Evolutionary conservation across 768 basidiomycete species (phyloP), one percentile per base, ranked within the genome.

Genomic region (Cystobasidium ongulense): DNA sequence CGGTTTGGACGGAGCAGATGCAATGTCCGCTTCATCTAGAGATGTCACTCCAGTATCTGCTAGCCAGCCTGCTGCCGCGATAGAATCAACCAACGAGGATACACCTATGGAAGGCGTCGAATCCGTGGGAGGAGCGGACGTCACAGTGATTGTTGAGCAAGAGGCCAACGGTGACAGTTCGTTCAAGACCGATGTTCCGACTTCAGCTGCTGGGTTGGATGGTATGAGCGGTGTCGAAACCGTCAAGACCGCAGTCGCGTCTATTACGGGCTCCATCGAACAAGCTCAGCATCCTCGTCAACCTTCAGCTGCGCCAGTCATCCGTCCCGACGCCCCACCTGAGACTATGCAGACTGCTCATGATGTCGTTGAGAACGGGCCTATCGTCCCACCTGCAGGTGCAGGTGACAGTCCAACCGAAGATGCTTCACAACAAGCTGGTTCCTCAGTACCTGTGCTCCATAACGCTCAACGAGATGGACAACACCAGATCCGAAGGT

Each of bases 1-100:
- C 39, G 76, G 87, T 85, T 77, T 82, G 82, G 53, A 80, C 79
- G 11, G 80, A 79, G 46, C 46, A 17, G 66, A 75, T 23, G 29
- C n/a, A 7, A 75, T 76, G 64, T 81, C 13, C 77, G 81, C 43
- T 82, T 80, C 67, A 43, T 72, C 70, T 21, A 25, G 67, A 3
- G 57, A 36, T 43, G 17, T 63, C 33, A 73, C 38, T 53, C 62
- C 21, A 64, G 67, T 23, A 36, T 31, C 8, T 29, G 38, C 38
- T 29, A 33, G 36, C 74, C 78, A 1, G 75, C 75, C n/a, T 57
- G 72, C n/a, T 67, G 62, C 43, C 76, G 75, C 31, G 29, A 76
- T 1, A 71, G 36, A 36, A 0, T 57, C 35, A 2, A 64, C 74
- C 52, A 74, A 75, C 1, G 75, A 74, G 35, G 63, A 72, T 63